Evolutionary conservation across 768 basidiomycete genomes (phyloP), one percentile per base, ranked within the genome.

Genomic region (Psilocybe cubensis): DNA sequence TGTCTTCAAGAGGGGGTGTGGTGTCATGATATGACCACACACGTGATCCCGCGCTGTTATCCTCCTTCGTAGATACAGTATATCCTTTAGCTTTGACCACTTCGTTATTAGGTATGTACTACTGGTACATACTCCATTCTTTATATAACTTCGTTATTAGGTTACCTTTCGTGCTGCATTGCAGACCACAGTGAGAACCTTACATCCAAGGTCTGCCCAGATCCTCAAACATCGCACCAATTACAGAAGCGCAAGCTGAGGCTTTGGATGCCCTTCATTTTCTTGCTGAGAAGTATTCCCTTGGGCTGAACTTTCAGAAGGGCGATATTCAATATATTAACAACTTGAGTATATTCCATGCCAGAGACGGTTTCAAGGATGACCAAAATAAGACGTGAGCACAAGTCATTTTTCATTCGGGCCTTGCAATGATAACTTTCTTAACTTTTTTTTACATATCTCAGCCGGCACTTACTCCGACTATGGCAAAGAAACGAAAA

Each of bases 311-410:
- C 55, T 79, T 81, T 66, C 70, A 77, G 65, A 79, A 80, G 49
- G 79, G 79, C 54, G 79, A 80, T 50, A 78, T 81, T 24, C 80
- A 81, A 62, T 81, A 77, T 56, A 79, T 81, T 63, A 81, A 79
- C 63, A 79, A 74, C 57, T 65, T 81, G 60, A 71, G 76, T 11
- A 63, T 81, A 28, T 74, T 81, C 54, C 80, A 81, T 57, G 78
- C 78, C 3, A 62, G 80, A 59, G 80, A 80, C 61, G 76, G 69
- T 2, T 80, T 78, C 60, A 65, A 56, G 31, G 79, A 80, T 60
- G 70, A 70, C 27, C 64, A 63, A 24, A 66, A 73, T 46, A 68
- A 78, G 45, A 74, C 72, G 79, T 79, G 57, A 59, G 76, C 67
- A 17, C 5, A 12, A 25, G 29, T 14, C 9, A 20, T 35, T n/a